Base-by-base conservation (phyloP, 768 basidiomycete genomes). In the Tephrocybe sp. region DNA sequence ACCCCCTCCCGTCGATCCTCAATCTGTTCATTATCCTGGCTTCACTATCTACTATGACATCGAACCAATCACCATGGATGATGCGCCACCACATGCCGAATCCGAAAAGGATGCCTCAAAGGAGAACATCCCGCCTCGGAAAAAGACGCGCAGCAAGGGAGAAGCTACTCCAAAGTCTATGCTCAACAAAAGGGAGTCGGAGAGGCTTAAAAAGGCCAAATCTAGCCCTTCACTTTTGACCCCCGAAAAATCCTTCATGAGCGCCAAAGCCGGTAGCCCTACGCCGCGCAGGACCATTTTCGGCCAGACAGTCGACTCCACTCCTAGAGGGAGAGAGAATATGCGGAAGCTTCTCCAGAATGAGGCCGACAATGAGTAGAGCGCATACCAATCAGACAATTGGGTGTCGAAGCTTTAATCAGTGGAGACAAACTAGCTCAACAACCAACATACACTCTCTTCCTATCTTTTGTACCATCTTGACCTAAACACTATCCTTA, bases 21-120 rank as follows among this genome's bases (percentile, higher is more conserved):
- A 76, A 39, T 85, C 83, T 13, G 70, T 76, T 34, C 85, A 87
- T 57, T 85, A 84, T 62, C 86, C 86, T 11, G 85, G 85, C 13
- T 87, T 87, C 57, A 65, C 69, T 34, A 75, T 86, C 39, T 75
- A 77, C 59, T 76, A 68, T 59, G 85, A 87, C 56, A 57, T 70
- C n/a, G 62, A 70, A 44, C n/a, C 51, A 19, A 31, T 53, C 6
- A 36, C 53, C 14, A 23, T 56, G n/a, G 39, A 49, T 35, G 46
- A 52, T 13, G 26, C 46, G 13, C 20, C 51, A 36, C 38, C 26
- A 46, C 52, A 36, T 11, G 50, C 49, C 39, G 60, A 57, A 42
- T 52, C 62, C 22, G 68, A 70, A 2, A 69, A 62, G 40, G 82
- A 81, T 22, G 59, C 53, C 6, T 57, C 64, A 43, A 87, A 87